Base-by-base conservation (phyloP, 768 basidiomycete species). In the Fomitopsis pulvina region DNA sequence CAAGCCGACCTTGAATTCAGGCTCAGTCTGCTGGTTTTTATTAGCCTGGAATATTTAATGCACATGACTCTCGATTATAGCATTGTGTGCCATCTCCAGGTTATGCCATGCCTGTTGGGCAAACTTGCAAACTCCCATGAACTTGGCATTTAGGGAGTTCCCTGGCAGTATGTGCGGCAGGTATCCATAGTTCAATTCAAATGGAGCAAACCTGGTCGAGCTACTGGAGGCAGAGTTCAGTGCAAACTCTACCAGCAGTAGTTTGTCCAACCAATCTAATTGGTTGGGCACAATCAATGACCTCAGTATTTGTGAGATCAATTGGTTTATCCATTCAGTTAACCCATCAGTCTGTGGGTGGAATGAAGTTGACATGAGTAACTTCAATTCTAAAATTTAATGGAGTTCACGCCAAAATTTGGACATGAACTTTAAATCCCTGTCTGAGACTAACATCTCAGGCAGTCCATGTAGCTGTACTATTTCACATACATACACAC, bases 171-270 rank as follows among this genome's bases (percentile, higher is more conserved):
- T 50, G 0, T 47, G 39, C 0, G 60, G 65, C 30, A 61, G 43
- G 14, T 56, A 50, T 7, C 56, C 59, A 11, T 52, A 50, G 14
- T 54, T 65, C 11, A 66, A 50, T 18, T 65, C 51, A 41, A 66
- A 66, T 7, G 68, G 71, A 18, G 68, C 60, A 43, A 63, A 72
- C n/a, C 60, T 54, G 0, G 71, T 74, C 0, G 67, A 61, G 2
- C 59, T 45, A 28, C 60, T 65, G 0, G 56, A 47, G 25, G 62
- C 57, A 0, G 59, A 57, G 51, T 68, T 76, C 5, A 73, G 63
- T 0, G 71, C 71, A 53, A 75, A 74, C 48, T 74, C 69, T 0
- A 62, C 59, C 43, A 68, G 44, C 2, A 66, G 66, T 0, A 70
- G 8, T 7, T 58, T 56, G 0, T 61, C 49, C 0, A 63, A 55